These are phyloP conservation scores for Zostera marina DNA, from an alignment of 116 monocot species.

Conservation along the genomic window DNA sequence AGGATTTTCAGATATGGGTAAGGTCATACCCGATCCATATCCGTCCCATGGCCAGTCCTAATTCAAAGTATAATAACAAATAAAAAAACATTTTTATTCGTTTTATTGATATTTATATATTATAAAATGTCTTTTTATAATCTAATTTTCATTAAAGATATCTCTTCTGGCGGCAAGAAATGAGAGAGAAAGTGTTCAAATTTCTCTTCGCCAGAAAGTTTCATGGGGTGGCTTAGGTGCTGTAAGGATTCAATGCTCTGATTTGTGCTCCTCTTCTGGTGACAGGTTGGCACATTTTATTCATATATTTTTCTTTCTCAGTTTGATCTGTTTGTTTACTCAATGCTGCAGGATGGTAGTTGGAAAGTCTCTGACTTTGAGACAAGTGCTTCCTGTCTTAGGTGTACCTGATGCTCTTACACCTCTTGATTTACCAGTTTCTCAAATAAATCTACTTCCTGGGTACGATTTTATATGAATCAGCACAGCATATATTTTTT, in stretches of 20 bases:
- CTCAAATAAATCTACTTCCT: constrained; percentile 67
- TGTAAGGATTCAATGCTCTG: constrained; percentile 76
- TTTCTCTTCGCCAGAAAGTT: constrained; percentile 85
- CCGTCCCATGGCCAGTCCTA: no score
- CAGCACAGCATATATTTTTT: not conserved
- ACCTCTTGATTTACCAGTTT: constrained; percentile 74
- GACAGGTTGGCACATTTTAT: constrained; percentile 49
- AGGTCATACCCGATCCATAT: no score
- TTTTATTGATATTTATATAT: not conserved
- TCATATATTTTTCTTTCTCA: not conserved
- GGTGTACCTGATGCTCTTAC: constrained; percentile 99
- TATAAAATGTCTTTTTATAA: not conserved
- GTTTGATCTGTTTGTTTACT: constrained; percentile 5
- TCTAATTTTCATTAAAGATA: constrained; percentile 24
- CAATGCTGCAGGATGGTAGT: constrained; percentile 40
- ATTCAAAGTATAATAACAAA: no score
- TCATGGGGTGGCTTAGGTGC: constrained; percentile 58
- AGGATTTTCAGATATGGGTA: no score
- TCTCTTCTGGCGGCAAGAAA: constrained; percentile 94
- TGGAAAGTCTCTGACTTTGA: constrained; percentile 59
- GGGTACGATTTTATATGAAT: constrained; percentile 41
- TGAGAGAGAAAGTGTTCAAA: constrained; percentile 96
- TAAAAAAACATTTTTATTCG: not conserved
- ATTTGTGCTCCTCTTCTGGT: constrained; percentile 82
- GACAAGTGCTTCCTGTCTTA: constrained; percentile 79